Base-by-base conservation (phyloP, 805 yeast species). In the Metschnikowia noctiluminum region DNA sequence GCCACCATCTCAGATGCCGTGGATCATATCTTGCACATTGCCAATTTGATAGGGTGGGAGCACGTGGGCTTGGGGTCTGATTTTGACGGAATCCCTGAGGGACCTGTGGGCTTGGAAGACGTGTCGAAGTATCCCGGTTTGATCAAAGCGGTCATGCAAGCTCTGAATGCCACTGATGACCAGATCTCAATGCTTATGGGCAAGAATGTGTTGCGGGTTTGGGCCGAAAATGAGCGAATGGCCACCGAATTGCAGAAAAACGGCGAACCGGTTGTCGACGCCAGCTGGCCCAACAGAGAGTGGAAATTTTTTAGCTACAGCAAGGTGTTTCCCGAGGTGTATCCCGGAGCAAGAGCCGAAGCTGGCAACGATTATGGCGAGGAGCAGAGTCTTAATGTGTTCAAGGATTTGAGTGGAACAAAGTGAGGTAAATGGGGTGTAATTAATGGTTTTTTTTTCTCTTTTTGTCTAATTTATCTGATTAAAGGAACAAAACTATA, bases 51-150 rank as follows among this genome's bases (percentile, higher is more conserved):
- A 27, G 81, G 81, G 1, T 77, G 79, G 80, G 76, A 73, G 27
- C 76, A 74, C 55, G 79, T 77, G 39, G 79, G 78, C 0, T 62
- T 77, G 5, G 82, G 82, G 0, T 69, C 76, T 4, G 83, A 78
- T 58, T 78, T 77, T 53, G 82, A 78, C 56, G 82, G 82, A 12
- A 77, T 77, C 44, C 74, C 76, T 15, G 58, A 48, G 6, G 79
- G 75, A 4, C 82, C 82, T 6, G 56, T 50, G 14, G 82, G 81
- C 0, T 59, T 79, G n/a, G 81, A 78, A 56, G 81, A 79, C 54
- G 81, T 77, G 1, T 76, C 81, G 11, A 79, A 78, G 55, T 79
- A 78, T 53, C 82, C 82, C 0, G 79, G 75, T 37, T 59, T 79
- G 43, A 57, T 78, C 28, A 44, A 52, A 37, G 58, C 53, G 36